Conservation (phyloP, 73 alveolate genomes). For the Paramecium primaurelia region DNA sequence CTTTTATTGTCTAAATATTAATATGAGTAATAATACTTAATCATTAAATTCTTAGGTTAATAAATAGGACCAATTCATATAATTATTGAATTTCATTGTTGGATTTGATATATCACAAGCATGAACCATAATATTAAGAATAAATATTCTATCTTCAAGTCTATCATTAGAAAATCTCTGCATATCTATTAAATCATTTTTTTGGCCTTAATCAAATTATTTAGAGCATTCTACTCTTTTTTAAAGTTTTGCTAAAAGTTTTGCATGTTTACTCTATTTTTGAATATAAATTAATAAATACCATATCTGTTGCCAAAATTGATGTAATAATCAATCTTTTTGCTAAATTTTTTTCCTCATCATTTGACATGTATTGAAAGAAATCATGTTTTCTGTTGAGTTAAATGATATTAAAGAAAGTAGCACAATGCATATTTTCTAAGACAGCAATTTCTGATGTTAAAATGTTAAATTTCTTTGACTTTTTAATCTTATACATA, state of each 20-base stretch:
- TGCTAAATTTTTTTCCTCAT: conserved; percentile 1
- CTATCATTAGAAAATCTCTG: conserved; percentile 30
- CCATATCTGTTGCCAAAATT: conserved; percentile 58
- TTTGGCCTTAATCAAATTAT: not conserved
- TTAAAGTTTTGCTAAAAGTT: conserved; percentile 4
- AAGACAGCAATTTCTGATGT: conserved; percentile 53
- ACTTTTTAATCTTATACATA: conserved; percentile 49
- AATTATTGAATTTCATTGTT: conserved; percentile 32
- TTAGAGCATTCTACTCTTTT: conserved; percentile 54
- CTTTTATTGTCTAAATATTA: conserved; percentile 51
- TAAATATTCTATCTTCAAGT: conserved; percentile 47
- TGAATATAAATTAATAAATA: not conserved
- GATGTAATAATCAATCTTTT: conserved; percentile 55
- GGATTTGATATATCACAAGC: conserved; percentile 64
- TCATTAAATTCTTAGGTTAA: conserved; percentile 53
- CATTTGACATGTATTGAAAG: conserved; percentile 20
- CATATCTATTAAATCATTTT: conserved; percentile 35
- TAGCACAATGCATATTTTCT: conserved; percentile 59
- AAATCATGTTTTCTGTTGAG: conserved; percentile 48
- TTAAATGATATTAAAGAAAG: conserved; percentile 49
- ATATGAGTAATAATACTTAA: conserved; percentile 5
- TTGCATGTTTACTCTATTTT: conserved; percentile 41
- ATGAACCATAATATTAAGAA: conserved; percentile 57
- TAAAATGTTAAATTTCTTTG: conserved; percentile 15
- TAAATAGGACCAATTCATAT: conserved; percentile 63